Evolutionary conservation across 306 rosid species (phyloP).

Genomic region (Sindora glabra): DNA sequence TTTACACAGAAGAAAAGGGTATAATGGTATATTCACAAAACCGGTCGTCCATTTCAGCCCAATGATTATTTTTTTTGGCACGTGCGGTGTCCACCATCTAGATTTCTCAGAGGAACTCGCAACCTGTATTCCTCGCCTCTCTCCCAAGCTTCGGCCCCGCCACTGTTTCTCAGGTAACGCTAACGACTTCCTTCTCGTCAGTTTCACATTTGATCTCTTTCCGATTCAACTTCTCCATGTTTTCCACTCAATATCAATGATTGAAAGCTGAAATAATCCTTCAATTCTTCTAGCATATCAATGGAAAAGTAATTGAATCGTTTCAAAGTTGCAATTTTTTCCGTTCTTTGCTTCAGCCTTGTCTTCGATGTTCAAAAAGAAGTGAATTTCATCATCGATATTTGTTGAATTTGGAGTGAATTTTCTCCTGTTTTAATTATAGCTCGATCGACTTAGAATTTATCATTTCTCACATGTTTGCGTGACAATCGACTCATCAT

Average conservation of each 20-base stretch:
- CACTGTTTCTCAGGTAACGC: conserved; percentile 13
- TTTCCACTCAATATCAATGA: not conserved
- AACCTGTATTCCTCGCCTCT: conserved; percentile 20
- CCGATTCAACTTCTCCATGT: not conserved
- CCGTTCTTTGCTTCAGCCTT: not conserved
- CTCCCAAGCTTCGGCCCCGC: conserved; percentile 15
- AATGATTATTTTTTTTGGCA: conserved; percentile 18
- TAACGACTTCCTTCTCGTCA: not conserved
- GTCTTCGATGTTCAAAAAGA: not conserved
- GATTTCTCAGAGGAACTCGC: conserved; percentile 18
- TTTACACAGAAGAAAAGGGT: not conserved
- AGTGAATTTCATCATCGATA: not conserved
- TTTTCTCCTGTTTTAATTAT: too few species aligned
- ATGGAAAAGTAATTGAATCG: not conserved
- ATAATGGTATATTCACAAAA: not conserved
- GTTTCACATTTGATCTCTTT: not conserved
- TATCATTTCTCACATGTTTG: too few species aligned
- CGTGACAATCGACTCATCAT: too few species aligned
- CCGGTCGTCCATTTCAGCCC: not conserved
- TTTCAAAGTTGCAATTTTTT: not conserved
- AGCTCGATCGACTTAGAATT: too few species aligned
- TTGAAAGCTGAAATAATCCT: not conserved
- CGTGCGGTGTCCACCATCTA: conserved; percentile 7
- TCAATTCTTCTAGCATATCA: not conserved
- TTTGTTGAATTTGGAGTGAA: not conserved